These are phyloP conservation scores for Aspergillus sp. DNA, from an alignment of 2,329 filamentous ascomycete genomes.

Conservation along the genomic window DNA sequence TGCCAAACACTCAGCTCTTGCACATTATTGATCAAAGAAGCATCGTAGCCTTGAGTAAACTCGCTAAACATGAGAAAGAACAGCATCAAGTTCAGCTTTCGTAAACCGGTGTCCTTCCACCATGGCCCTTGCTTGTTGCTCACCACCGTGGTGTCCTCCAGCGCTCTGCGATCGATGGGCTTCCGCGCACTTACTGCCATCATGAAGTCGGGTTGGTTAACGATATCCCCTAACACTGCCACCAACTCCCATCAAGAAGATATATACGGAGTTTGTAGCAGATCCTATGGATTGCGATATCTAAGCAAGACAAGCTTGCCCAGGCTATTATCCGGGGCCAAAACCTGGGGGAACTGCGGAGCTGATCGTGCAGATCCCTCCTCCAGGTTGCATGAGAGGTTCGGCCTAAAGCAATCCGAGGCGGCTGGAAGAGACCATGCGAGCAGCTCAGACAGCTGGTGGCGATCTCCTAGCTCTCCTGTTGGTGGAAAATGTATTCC, in stretches of 20 bases:
- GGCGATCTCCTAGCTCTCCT: not conserved
- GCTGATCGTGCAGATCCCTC: not conserved
- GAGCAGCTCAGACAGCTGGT: not conserved
- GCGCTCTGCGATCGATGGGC: not conserved
- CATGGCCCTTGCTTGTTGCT: not conserved
- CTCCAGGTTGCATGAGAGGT: not conserved
- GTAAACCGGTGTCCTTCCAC: not conserved
- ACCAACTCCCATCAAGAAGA: not conserved
- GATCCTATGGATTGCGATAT: not conserved
- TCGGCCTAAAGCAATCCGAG: not conserved
- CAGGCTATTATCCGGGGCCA: not conserved
- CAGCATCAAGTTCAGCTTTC: conserved; percentile 2
- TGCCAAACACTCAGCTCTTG: conserved; percentile 1
- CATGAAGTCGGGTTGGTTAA: not conserved
- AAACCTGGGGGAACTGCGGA: conserved; percentile 1
- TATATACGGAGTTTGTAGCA: not conserved
- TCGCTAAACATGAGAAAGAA: conserved; percentile 4
- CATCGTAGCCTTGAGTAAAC: conserved; percentile 2
- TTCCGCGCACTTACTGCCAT: not conserved
- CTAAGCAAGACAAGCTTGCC: not conserved
- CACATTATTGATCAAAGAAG: not conserved
- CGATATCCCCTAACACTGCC: not conserved
- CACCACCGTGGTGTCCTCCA: not conserved
- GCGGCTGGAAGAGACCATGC: not conserved
- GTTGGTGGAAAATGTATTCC: conserved; percentile 3